These are phyloP conservation scores for Podospora conica DNA, from an alignment of 495 filamentous ascomycete species.

Conservation along the genomic window DNA sequence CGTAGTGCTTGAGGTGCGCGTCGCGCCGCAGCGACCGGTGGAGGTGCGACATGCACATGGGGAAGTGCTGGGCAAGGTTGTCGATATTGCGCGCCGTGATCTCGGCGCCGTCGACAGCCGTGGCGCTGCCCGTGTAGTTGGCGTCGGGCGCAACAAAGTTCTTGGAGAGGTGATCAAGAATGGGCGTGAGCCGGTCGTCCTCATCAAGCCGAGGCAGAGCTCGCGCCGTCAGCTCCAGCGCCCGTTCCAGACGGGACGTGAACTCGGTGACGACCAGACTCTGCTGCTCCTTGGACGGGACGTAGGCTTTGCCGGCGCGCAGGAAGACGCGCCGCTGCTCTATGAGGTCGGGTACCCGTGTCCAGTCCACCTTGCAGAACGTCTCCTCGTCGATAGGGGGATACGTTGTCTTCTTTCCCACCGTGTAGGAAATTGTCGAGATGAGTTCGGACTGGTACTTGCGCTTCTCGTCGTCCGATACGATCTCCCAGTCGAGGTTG, in stretches of 20 bases:
- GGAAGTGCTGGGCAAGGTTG: conserved; percentile 77
- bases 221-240: conserved; percentile 81
- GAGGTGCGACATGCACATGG: conserved; percentile 87
- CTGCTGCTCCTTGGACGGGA: conserved; percentile 76
- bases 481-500: conserved; percentile 69
- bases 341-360: conserved; percentile 82
- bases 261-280: conserved; percentile 89
- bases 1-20: conserved; percentile 86
- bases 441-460: conserved; percentile 42
- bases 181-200: conserved; percentile 90
- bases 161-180: conserved; percentile 84
- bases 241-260: conserved; percentile 64
- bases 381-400: conserved; percentile 54
- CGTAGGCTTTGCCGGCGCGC: conserved; percentile 79
- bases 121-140: conserved; percentile 54
- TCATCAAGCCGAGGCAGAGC: conserved; percentile 91
- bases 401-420: conserved; percentile 36
- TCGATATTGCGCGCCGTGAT: conserved; percentile 78
- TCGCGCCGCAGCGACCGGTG: conserved; percentile 79
- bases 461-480: conserved; percentile 66
- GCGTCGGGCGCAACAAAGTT: conserved; percentile 90
- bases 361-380: conserved; percentile 96
- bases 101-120: conserved; percentile 52
- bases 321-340: conserved; percentile 72
- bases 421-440: conserved; percentile 21